A percentile compares a stretch with the other conserved stretches of the same genome.
Evolutionary conservation across 108 stramenopile species (phyloP).

Genomic region (Conticribra guillardii): DNA sequence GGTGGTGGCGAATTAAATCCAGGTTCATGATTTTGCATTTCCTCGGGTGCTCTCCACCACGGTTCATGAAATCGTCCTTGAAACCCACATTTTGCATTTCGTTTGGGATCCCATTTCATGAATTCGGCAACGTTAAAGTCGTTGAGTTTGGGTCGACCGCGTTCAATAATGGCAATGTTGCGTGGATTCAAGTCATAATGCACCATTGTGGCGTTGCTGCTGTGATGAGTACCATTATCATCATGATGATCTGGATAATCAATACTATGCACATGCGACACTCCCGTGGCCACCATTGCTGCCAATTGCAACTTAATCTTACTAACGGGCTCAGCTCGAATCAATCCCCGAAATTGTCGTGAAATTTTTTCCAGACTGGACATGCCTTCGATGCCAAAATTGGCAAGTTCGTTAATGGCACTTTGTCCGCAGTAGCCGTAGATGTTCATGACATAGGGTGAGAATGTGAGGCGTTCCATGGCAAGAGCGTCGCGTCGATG

Average conservation of each 20-base stretch:
- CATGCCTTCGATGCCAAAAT: conserved; percentile 60
- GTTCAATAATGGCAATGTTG: conserved; percentile 76
- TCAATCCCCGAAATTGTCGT: conserved; percentile 60
- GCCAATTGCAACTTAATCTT: conserved; percentile 77
- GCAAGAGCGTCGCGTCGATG: conserved; percentile 88
- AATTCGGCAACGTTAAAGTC: conserved; percentile 92
- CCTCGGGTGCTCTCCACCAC: conserved; percentile 91
- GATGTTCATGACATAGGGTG: conserved; percentile 78
- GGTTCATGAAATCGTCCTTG: conserved; percentile 71
- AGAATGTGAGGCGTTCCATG: conserved; percentile 83
- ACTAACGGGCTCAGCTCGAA: conserved; percentile 45
- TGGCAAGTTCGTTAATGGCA: conserved; percentile 84
- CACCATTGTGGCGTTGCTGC: conserved; percentile 65
- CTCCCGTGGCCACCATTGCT: conserved; percentile 65
- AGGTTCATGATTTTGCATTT: conserved; percentile 60
- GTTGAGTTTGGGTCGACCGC: conserved; percentile 81
- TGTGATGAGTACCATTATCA: neutral
- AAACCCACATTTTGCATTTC: conserved; percentile 72
- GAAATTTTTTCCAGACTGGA: conserved; percentile 65
- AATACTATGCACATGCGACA: conserved; percentile 79
- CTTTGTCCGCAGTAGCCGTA: conserved; percentile 89
- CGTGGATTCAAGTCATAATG: conserved; percentile 88
- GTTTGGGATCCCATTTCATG: conserved; percentile 51
- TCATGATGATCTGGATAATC: conserved; percentile 42
- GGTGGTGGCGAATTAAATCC: conserved; percentile 29